A percentile compares a stretch with the other conserved stretches of the same genome.
Evolutionary conservation across 1,139 yeast genomes (phyloP).

Genomic region (Saccharomyces hybrid): DNA sequence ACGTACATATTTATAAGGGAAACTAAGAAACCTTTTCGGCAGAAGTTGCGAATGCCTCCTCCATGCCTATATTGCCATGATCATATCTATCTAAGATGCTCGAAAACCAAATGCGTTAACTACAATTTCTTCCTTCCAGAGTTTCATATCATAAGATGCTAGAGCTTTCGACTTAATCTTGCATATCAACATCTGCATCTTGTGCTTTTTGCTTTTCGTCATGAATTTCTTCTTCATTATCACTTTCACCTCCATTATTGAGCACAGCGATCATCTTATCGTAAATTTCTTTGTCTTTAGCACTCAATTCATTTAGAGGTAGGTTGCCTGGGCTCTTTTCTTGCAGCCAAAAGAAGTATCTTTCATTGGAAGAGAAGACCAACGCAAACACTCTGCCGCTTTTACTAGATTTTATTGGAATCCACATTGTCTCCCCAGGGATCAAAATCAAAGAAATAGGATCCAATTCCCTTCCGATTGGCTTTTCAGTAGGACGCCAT

Average conservation of each 20-base stretch:
- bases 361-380: conserved; percentile 80
- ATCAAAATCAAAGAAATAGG: conserved; percentile 69
- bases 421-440: conserved; percentile 90
- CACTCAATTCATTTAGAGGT: conserved; percentile 46
- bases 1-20: background rate
- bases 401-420: conserved; percentile 61
- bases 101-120: background rate
- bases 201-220: conserved; percentile 16
- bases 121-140: background rate
- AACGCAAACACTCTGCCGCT: conserved; percentile 83
- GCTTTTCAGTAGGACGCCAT: conserved; percentile 52
- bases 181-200: conserved; percentile 18
- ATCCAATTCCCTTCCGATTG: conserved; percentile 35
- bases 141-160: background rate
- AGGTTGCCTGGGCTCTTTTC: conserved; percentile 63
- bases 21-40: background rate
- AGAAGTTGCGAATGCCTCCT: background rate
- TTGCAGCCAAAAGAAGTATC: conserved; percentile 86
- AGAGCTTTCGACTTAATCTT: conserved; percentile 5
- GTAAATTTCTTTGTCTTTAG: conserved; percentile 50
- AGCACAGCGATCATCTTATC: conserved; percentile 51
- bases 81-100: background rate
- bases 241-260: conserved; percentile 39
- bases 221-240: conserved; percentile 30
- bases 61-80: background rate